Evolutionary conservation across 1,284 basidiomycete genomes (phyloP).

Genomic region (Ceratobasidium sp.): DNA sequence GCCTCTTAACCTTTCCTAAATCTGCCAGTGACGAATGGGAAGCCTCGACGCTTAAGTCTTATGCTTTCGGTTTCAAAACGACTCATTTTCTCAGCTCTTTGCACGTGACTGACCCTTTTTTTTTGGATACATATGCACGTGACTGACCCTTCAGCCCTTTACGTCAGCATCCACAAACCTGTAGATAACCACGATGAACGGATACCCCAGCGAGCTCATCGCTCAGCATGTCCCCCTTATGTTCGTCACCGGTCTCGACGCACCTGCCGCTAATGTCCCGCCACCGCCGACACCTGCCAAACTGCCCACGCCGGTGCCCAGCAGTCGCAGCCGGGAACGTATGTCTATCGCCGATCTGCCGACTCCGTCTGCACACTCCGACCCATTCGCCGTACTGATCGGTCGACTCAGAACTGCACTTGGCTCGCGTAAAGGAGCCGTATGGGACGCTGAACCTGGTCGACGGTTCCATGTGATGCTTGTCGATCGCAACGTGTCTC

Average conservation of each 20-base stretch:
- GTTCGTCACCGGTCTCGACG: constrained; percentile 89
- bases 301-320: constrained; percentile 64
- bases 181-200: constrained; percentile 74
- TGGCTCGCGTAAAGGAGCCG: constrained; percentile 70
- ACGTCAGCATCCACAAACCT: no score
- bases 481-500: constrained; percentile 66
- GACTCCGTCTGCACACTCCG: constrained; percentile 37
- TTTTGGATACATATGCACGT: no score
- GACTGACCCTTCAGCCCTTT: background rate
- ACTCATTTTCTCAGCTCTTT: no score
- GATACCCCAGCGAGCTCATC: constrained; percentile 87
- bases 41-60: no score
- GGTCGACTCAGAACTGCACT: constrained; percentile 70
- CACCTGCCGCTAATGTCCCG: constrained; percentile 49
- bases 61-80: no score
- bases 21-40: no score
- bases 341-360: constrained; percentile 38
- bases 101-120: no score
- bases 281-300: constrained; percentile 48
- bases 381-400: constrained; percentile 66
- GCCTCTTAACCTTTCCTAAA: no score
- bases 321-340: constrained; percentile 25
- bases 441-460: constrained; percentile 60
- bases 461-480: constrained; percentile 84
- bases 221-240: constrained; percentile 90